Evolutionary conservation across 2,329 filamentous ascomycete genomes (phyloP), one percentile per base, ranked within the genome.

Genomic region (Neofusicoccum parvum): DNA sequence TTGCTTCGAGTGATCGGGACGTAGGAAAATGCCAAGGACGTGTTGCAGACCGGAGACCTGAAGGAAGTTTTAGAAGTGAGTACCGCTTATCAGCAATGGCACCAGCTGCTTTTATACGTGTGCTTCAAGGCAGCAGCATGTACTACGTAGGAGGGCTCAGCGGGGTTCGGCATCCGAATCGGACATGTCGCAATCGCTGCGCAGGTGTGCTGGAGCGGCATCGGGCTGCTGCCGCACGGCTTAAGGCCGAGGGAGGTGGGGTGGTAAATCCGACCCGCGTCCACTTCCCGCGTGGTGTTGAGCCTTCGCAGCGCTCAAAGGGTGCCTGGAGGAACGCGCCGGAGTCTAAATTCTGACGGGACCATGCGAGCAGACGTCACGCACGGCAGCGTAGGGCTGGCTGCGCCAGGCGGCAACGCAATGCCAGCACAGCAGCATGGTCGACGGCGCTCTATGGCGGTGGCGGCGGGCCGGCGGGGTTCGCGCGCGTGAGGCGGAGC

Each of bases 241-340:
- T 14, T 59, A 59, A 59, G 54, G 5, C 54, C 54, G 54, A 59
- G 54, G 23, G 54, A 14, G 39, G 39, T 14, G 41, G 54, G 54
- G 54, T 17, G 5, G 11, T 46, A 59, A 43, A 14, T 20, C 54
- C 54, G 54, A 46, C 4, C 23, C 23, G 27, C 41, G 41, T 17
- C 27, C 54, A 32, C 36, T 9, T 58, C 20, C 37, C 37, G 53
- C 17, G 7, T 34, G 39, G 41, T 59, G 54, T 59, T 59, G 54
- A 59, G n/a, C 5, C 12, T 12, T 36, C 10, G 36, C 20, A 5
- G 36, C 17, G 39, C n/a, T 15, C 14, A 15, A 5, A 43, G 3
- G 15, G 27, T 23, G 12, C 15, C 17, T 11, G 27, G 6, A 51
- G 48, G 5, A 36, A 0, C n/a, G 20, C 11, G 10, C 11, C 12